Percentiles rank a stretch among this genome's conserved stretches.
These are phyloP conservation scores for Melanopsichium pennsylvanicum DNA, from an alignment of 1,284 basidiomycete genomes.

Conservation along the genomic window DNA sequence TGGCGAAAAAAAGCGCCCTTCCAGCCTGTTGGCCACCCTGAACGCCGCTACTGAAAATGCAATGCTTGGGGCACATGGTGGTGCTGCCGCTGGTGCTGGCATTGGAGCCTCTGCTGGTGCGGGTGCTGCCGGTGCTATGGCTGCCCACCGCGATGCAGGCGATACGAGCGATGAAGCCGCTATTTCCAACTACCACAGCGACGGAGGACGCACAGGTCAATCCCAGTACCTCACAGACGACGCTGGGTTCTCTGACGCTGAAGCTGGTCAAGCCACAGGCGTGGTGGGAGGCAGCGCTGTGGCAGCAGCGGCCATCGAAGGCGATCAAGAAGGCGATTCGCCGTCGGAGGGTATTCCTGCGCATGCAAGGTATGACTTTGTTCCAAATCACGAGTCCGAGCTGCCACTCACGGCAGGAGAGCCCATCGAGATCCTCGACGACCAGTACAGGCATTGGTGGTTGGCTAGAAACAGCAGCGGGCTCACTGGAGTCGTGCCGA, in stretches of 20 bases:
- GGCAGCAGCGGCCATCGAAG: slow-evolving; percentile 69
- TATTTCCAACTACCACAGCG: slow-evolving; percentile 64
- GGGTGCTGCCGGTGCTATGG: slow-evolving; percentile 41
- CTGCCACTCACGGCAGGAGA: slow-evolving; percentile 53
- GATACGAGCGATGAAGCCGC: slow-evolving; percentile 61
- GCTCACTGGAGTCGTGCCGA: slow-evolving; percentile 55
- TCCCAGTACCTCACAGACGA: slow-evolving; percentile 65
- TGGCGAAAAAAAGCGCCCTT: slow-evolving; percentile 55
- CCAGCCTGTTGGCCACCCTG: slow-evolving; percentile 59
- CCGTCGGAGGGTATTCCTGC: slow-evolving; percentile 54
- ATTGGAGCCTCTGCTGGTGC: slow-evolving; percentile 19
- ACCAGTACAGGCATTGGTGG: slow-evolving; percentile 61
- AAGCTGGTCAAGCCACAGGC: slow-evolving; percentile 12
- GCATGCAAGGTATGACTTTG: slow-evolving; percentile 59
- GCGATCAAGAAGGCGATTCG: slow-evolving; percentile 38
- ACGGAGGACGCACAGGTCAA: slow-evolving; percentile 39
- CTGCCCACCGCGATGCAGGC: too few species aligned
- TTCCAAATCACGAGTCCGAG: slow-evolving; percentile 57
- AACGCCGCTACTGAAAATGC: slow-evolving; percentile 76
- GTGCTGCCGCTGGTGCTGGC: slow-evolving; percentile 71
- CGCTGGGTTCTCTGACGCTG: slow-evolving; percentile 28
- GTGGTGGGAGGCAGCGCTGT: slow-evolving; percentile 63
- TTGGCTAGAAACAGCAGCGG: slow-evolving; percentile 49
- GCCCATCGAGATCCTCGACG: slow-evolving; percentile 56
- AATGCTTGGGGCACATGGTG: slow-evolving; percentile 82